Base-by-base conservation (phyloP, 306 rosid species). In the Gastrolobium villosum region DNA sequence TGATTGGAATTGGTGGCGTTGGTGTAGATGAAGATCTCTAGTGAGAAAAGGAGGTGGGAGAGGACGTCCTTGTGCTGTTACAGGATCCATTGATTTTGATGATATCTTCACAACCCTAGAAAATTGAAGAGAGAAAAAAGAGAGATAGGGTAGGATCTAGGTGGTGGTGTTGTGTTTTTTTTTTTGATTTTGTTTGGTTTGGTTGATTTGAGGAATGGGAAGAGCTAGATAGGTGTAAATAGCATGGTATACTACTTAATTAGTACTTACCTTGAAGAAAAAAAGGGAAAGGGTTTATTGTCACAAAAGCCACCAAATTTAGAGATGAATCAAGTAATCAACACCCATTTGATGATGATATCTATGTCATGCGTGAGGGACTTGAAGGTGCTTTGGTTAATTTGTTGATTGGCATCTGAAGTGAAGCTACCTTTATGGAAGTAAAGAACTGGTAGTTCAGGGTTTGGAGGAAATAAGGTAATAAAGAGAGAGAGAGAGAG, bases 41-140 rank as follows among this genome's bases (percentile, higher is more conserved):
- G 89, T 80, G 9, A 93, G 85, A 56, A 95, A 95, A 65, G 96
- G 95, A 26, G 95, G 97, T 26, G 94, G 99, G 2, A 92, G 91
- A 49, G 91, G 85, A 54, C 97, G 94, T 8, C 98, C 99, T 39
- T 88, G 97, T 39, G 96, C 97, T 31, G 91, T 74, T 36, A 91
- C 90, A 41, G 91, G 97, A 87, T 95, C 98, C 99, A 93, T 89
- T 56, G 71, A 70, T 54, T 49, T 4, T 14, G 11, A 6, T 60
- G 26, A 20, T 20, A 20, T 26, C 14, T 59, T 4, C 50, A 80
- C 70, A 78, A 78, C 81, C 81, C 77, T 72, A 70, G 50, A 8
- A 79, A 50, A 73, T 76, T 65, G 77, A 52, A 67, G 36, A 70
- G 41, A 10, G 52, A 36, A 8, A 72, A 28, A 48, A 37, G 3